A percentile compares a stretch with the other conserved stretches of the same genome.
These are phyloP conservation scores for Protomyces inundatus DNA, from an alignment of 1,139 yeast genomes.

Conservation along the genomic window DNA sequence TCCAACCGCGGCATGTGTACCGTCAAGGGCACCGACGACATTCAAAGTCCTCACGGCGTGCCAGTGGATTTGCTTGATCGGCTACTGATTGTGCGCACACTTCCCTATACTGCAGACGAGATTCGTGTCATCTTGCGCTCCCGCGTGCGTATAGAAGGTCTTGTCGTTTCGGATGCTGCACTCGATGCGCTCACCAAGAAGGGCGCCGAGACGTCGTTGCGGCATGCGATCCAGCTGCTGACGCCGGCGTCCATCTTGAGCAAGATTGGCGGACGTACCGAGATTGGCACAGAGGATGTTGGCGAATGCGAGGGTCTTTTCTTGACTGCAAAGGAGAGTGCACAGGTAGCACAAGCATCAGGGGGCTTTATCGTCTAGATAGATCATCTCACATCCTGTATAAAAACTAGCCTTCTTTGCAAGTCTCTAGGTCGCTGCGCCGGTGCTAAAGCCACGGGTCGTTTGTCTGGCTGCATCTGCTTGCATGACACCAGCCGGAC, in stretches of 20 bases:
- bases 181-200: conserved; percentile 64
- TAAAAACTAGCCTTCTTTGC: not conserved
- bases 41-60: conserved; percentile 89
- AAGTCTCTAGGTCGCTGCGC: not conserved
- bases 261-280: conserved; percentile 63
- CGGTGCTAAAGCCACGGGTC: not conserved
- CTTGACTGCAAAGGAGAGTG: conserved; percentile 82
- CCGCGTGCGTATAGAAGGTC: conserved; percentile 69
- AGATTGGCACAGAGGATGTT: conserved; percentile 64
- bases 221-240: conserved; percentile 85
- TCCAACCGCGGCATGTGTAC: conserved; percentile 92
- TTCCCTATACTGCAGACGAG: conserved; percentile 80
- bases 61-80: conserved; percentile 94
- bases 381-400: no score
- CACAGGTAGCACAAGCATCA: conserved; percentile 59
- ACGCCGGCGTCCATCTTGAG: conserved; percentile 88
- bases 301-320: conserved; percentile 83
- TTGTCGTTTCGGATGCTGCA: conserved; percentile 61
- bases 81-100: conserved; percentile 80
- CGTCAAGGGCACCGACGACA: conserved; percentile 84
- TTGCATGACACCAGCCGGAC: not conserved
- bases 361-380: conserved; percentile 17
- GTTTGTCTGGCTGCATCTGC: not conserved
- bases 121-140: conserved; percentile 74
- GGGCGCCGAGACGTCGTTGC: conserved; percentile 71